Evolutionary conservation across 129 eudicot genomes (phyloP).

Genomic region (Lactuca sativa): DNA sequence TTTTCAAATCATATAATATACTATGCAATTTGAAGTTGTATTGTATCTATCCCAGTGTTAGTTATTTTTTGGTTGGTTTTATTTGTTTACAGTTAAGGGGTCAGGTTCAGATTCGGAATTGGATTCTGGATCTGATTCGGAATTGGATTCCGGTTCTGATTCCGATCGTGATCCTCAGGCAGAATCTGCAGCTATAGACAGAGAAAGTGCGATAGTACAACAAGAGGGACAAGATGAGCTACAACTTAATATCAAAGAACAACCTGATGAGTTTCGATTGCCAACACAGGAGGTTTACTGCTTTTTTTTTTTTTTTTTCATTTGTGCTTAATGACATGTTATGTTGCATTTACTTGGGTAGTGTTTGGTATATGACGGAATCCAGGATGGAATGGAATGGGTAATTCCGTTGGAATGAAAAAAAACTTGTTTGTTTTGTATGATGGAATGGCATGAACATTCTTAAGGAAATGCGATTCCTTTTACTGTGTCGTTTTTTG

Average conservation of each 20-base stretch:
- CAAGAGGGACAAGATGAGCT: slow-evolving; percentile 58
- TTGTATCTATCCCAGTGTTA: background rate
- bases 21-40: slow-evolving; percentile 1
- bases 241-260: slow-evolving; percentile 64
- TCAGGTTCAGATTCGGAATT: slow-evolving; percentile 54
- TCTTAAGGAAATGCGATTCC: too few species aligned
- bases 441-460: too few species aligned
- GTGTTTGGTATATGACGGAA: too few species aligned
- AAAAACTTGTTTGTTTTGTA: too few species aligned
- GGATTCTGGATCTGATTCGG: slow-evolving; percentile 70
- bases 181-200: slow-evolving; percentile 57
- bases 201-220: slow-evolving; percentile 37
- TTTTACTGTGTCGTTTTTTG: too few species aligned
- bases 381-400: too few species aligned
- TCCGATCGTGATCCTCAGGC: slow-evolving; percentile 54
- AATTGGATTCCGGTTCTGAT: slow-evolving; percentile 60
- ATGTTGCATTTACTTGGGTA: background rate
- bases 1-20: background rate
- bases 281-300: slow-evolving; percentile 63
- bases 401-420: too few species aligned
- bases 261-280: slow-evolving; percentile 76
- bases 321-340: slow-evolving; percentile 6
- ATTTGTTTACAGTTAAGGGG: slow-evolving; percentile 45
- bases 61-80: background rate
- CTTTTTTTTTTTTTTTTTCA: background rate